A percentile compares a stretch with the other conserved stretches of the same genome.
phyloP scores from a whole-genome alignment of 2,329 filamentous ascomycete species.

The Mycosphaerella arachidis region DNA sequence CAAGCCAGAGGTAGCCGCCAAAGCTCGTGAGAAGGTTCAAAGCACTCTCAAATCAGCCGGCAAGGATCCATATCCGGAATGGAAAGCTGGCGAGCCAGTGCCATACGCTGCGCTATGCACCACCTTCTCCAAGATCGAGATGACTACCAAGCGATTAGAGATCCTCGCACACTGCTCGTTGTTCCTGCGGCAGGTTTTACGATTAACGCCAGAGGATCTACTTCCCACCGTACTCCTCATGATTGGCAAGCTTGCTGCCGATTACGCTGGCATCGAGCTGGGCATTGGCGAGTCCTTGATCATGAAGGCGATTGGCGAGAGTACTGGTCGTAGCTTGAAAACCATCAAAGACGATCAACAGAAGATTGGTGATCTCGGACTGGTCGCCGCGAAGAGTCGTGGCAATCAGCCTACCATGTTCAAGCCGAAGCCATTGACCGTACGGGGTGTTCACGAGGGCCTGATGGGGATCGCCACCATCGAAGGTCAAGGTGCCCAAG shows the following conservation, averaged over 20 bases:
- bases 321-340: conserved; percentile 78
- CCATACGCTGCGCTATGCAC: conserved; percentile 92
- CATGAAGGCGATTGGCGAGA: conserved; percentile 97
- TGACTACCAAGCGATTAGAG: conserved; percentile 84
- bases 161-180: conserved; percentile 86
- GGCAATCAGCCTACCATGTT: conserved; percentile 98
- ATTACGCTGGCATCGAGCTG: conserved; percentile 92
- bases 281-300: conserved; percentile 98
- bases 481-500: conserved; percentile 80
- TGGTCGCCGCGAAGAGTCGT: conserved; percentile 92
- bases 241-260: conserved; percentile 96
- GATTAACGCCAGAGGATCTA: conserved; percentile 81
- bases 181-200: conserved; percentile 90
- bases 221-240: conserved; percentile 86
- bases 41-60: conserved; percentile 62
- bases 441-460: conserved; percentile 80
- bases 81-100: conserved; percentile 81
- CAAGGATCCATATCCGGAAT: conserved; percentile 89
- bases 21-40: conserved; percentile 76
- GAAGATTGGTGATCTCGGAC: conserved; percentile 89
- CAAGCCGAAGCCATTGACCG: conserved; percentile 85
- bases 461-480: conserved; percentile 84
- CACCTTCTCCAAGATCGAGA: conserved; percentile 90
- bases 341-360: conserved; percentile 95
- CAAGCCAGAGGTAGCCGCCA: conserved; percentile 67